A percentile compares a stretch with the other conserved stretches of the same genome.
Conservation (phyloP, 2,329 filamentous ascomycete species). For the Allantophomopsis lycopodina region DNA sequence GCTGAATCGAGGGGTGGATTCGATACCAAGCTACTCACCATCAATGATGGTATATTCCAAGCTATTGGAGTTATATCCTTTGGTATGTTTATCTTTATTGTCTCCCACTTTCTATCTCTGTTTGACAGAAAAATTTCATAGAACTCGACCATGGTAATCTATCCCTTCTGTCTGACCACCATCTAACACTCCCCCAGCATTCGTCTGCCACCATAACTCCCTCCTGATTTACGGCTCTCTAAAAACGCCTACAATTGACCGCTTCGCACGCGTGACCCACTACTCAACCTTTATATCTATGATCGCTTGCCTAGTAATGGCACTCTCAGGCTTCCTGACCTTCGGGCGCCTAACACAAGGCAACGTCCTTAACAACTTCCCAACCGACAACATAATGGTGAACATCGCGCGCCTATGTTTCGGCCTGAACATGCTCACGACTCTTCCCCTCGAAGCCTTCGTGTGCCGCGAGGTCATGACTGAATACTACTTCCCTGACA, state of each 20-base stretch:
- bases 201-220: slow-evolving; percentile 81
- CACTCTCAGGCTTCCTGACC: slow-evolving; percentile 76
- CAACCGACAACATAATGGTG: slow-evolving; percentile 78
- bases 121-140: slow-evolving; percentile 10
- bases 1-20: slow-evolving; percentile 59
- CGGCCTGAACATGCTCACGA: slow-evolving; percentile 97
- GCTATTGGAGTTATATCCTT: slow-evolving; percentile 98
- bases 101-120: slow-evolving; percentile 1
- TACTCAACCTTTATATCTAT: slow-evolving; percentile 85
- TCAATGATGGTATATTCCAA: slow-evolving; percentile 84
- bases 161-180: neutral
- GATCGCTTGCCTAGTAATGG: slow-evolving; percentile 82
- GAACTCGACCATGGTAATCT: slow-evolving; percentile 6
- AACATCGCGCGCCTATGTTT: slow-evolving; percentile 93
- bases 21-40: slow-evolving; percentile 52
- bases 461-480: slow-evolving; percentile 96
- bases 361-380: slow-evolving; percentile 97
- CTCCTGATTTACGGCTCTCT: slow-evolving; percentile 95
- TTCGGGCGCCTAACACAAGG: slow-evolving; percentile 87
- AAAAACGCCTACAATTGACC: slow-evolving; percentile 86
- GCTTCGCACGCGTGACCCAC: slow-evolving; percentile 86
- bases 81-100: slow-evolving; percentile 35
- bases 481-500: slow-evolving; percentile 55
- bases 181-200: slow-evolving; percentile 26
- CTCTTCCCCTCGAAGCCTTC: slow-evolving; percentile 89